Percentiles rank a stretch among this genome's conserved stretches.
phyloP scores from a whole-genome alignment of 83 land plant genomes.

The Picea mariana region DNA sequence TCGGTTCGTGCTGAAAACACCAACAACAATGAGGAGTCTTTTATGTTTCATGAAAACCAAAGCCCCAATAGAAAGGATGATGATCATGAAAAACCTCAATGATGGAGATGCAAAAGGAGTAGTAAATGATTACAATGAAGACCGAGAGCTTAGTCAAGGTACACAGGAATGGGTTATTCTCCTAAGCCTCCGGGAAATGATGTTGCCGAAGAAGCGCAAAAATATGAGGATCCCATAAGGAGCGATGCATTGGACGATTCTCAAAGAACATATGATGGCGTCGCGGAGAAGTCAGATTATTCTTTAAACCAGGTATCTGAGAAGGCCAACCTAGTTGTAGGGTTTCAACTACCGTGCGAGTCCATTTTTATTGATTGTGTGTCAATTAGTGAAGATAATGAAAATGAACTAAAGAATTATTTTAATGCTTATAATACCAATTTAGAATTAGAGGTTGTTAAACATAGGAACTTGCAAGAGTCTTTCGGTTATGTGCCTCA shows the following conservation, averaged over 20 bases:
- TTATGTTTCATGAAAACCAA: background rate
- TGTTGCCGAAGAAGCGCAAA: background rate
- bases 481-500: background rate
- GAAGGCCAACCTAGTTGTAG: conserved; percentile 55
- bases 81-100: background rate
- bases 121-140: background rate
- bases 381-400: conserved; percentile 59
- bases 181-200: background rate
- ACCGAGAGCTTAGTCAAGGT: background rate
- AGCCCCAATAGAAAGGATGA: background rate
- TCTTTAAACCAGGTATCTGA: conserved; percentile 38
- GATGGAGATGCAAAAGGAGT: background rate
- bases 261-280: background rate
- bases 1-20: background rate
- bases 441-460: conserved; percentile 61
- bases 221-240: background rate
- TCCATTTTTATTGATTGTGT: conserved; percentile 75
- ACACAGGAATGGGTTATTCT: background rate
- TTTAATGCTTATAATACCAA: conserved; percentile 65
- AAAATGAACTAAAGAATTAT: conserved; percentile 74
- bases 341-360: conserved; percentile 59
- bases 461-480: conserved; percentile 54
- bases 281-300: background rate
- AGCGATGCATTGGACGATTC: background rate
- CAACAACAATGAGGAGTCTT: background rate